Evolutionary conservation across 2,329 filamentous ascomycete species (phyloP), one percentile per base, ranked within the genome.

Genomic region (Ceratocystis alfenasii): DNA sequence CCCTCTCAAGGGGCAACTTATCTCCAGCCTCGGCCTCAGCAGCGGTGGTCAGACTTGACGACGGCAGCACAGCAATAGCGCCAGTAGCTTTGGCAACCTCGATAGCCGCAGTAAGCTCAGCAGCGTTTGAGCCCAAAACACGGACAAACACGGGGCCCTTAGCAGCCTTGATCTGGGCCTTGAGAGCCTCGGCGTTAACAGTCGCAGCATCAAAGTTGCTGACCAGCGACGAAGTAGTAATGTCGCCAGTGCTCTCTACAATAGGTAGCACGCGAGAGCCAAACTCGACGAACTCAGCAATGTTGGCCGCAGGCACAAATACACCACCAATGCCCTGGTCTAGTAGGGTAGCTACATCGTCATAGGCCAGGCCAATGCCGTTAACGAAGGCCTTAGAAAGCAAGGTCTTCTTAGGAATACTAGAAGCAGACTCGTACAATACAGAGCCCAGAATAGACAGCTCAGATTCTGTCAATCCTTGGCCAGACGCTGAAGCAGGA

Each of bases 291-390:
- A 83, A 82, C 63, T 80, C 76, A 7, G 79, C 78, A 64, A 95
- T 78, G 73, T 90, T 87, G 66, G 85, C 80, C 61, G 86, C 82
- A 20, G 82, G 82, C 63, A 96, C 88, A 74, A 97, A 94, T 69
- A 94, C 87, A 74, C 87, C 94, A 64, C 86, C 83, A 5, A 91
- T 90, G 68, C 94, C 94, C 69, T 86, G 83, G 74, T 99, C 89
- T 66, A 99, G 84, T 45, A 97, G 81, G 60, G 88, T 83, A 65
- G 93, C 77, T 45, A 97, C 79, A 70, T 91, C 87, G 65, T 79
- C 78, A 10, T 85, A 85, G 41, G 82, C 75, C 48, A 97, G 80
- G 25, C 77, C 77, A 3, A 88, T 87, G 63, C 86, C 90, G 71
- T 96, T 90, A 70, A 96, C 83, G 74, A 88, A 91, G 69, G 89